These are phyloP conservation scores for Carex kokanica DNA, from an alignment of 176 grass and related monocot genomes.

Conservation along the genomic window DNA sequence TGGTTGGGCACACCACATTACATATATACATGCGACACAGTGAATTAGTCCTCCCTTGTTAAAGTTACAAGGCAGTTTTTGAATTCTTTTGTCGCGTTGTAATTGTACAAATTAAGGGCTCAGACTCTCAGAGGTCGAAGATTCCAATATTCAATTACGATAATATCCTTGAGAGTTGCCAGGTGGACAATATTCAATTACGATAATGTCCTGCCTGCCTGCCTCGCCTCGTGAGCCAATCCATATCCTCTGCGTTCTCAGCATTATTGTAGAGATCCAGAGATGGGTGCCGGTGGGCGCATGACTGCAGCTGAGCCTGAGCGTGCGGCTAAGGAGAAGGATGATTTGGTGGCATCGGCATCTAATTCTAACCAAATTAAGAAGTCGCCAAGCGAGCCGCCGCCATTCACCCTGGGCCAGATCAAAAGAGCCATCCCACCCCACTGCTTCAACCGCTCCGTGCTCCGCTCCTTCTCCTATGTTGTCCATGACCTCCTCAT, in stretches of 20 bases:
- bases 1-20: too few relatives aligned
- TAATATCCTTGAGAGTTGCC: too few relatives aligned
- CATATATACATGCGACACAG: too few relatives aligned
- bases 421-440: conserved; percentile 94
- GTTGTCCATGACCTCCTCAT: conserved; percentile 66
- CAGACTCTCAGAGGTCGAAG: too few relatives aligned
- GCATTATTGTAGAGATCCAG: conserved; percentile 19
- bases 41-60: too few relatives aligned
- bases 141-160: too few relatives aligned
- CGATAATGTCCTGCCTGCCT: too few relatives aligned
- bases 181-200: too few relatives aligned
- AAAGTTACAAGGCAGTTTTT: too few relatives aligned
- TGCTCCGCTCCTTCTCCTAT: conserved; percentile 82
- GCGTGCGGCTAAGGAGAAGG: conserved; percentile 35
- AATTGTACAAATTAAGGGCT: too few relatives aligned
- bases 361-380: conserved; percentile 6
- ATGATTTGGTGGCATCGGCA: neutral
- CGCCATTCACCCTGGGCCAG: conserved; percentile 73
- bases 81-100: too few relatives aligned
- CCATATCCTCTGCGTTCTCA: neutral
- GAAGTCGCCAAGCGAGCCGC: conserved; percentile 64
- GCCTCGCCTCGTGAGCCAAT: too few relatives aligned
- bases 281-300: conserved; percentile 84
- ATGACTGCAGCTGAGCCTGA: conserved; percentile 80
- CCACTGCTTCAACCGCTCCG: conserved; percentile 82